Evolutionary conservation across 2,329 filamentous ascomycete genomes (phyloP).

Genomic region (Camptophora hylomeconis): DNA sequence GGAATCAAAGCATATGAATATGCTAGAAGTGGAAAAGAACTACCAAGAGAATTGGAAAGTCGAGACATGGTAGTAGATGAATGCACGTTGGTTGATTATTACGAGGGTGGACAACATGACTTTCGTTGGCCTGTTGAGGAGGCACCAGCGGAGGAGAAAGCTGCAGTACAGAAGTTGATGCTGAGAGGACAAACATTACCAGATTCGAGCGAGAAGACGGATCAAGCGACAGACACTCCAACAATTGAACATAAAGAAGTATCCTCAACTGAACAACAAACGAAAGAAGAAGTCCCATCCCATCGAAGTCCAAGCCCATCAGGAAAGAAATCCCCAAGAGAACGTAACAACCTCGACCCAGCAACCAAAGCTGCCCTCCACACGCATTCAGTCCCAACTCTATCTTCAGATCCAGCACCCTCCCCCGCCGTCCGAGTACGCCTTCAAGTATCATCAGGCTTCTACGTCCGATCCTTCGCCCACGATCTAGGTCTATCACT

Average conservation of each 20-base stretch:
- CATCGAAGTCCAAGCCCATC: no score
- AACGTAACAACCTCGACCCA: slow-evolving; percentile 9
- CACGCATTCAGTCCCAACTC: slow-evolving; percentile 13
- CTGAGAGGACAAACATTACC: slow-evolving; percentile 10
- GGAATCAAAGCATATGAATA: slow-evolving; percentile 96
- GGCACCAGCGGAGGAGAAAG: slow-evolving; percentile 61
- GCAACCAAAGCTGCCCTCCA: slow-evolving; percentile 17
- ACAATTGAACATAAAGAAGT: neutral
- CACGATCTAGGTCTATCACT: slow-evolving; percentile 81
- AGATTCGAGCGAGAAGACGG: neutral
- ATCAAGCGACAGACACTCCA: neutral
- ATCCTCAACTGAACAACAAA: slow-evolving; percentile 16
- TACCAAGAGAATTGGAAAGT: slow-evolving; percentile 73
- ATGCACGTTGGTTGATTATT: slow-evolving; percentile 71
- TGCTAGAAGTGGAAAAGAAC: slow-evolving; percentile 73
- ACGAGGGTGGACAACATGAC: slow-evolving; percentile 66
- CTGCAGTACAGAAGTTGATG: slow-evolving; percentile 57
- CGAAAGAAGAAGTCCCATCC: slow-evolving; percentile 14
- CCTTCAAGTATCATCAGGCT: slow-evolving; percentile 89
- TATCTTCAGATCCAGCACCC: slow-evolving; percentile 10
- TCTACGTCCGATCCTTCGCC: slow-evolving; percentile 88
- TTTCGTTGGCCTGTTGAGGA: slow-evolving; percentile 71
- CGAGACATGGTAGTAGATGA: slow-evolving; percentile 65
- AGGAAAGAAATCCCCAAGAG: neutral
- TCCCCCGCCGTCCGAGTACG: slow-evolving; percentile 67